Conservation (phyloP, 768 basidiomycete genomes). For the Boletus sp. region DNA sequence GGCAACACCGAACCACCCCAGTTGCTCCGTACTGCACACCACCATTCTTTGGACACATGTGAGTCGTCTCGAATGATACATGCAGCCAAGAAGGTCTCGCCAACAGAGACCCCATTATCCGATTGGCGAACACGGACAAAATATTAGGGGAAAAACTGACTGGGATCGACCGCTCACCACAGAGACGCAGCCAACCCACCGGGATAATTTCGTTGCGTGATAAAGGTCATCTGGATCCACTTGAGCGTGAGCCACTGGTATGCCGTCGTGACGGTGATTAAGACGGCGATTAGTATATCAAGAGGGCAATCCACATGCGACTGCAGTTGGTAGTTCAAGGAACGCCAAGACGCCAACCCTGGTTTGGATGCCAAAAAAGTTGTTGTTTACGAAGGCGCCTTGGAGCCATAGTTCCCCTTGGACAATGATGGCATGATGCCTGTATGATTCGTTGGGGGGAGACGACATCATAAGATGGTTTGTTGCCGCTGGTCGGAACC, state of each 20-base stretch:
- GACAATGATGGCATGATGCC: constrained; percentile 1
- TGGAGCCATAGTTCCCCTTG: constrained; percentile 13
- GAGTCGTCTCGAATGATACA: not conserved
- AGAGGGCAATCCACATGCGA: not conserved
- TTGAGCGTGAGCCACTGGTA: constrained; percentile 6
- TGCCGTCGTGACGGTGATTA: constrained; percentile 15
- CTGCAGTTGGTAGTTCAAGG: not conserved
- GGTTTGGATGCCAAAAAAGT: constrained; percentile 13
- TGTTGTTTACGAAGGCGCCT: constrained; percentile 6
- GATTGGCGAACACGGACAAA: constrained; percentile 2
- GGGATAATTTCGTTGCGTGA: constrained; percentile 27
- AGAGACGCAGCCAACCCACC: constrained; percentile 28
- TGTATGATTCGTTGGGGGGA: not conserved
- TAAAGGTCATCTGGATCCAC: constrained; percentile 24
- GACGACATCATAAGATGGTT: not conserved
- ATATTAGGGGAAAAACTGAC: not conserved
- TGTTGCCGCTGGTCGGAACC: not conserved
- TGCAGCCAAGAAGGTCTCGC: not conserved
- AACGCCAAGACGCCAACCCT: constrained; percentile 3
- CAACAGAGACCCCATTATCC: constrained; percentile 11
- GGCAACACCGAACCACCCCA: constrained; percentile 28
- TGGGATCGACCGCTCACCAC: constrained; percentile 4
- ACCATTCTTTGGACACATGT: constrained; percentile 36
- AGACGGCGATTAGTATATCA: constrained; percentile 1
- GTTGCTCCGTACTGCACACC: constrained; percentile 38